Percentiles rank a stretch among this genome's conserved stretches.
These are phyloP conservation scores for Macrocybe gigantea DNA, from an alignment of 768 basidiomycete genomes.

Conservation along the genomic window DNA sequence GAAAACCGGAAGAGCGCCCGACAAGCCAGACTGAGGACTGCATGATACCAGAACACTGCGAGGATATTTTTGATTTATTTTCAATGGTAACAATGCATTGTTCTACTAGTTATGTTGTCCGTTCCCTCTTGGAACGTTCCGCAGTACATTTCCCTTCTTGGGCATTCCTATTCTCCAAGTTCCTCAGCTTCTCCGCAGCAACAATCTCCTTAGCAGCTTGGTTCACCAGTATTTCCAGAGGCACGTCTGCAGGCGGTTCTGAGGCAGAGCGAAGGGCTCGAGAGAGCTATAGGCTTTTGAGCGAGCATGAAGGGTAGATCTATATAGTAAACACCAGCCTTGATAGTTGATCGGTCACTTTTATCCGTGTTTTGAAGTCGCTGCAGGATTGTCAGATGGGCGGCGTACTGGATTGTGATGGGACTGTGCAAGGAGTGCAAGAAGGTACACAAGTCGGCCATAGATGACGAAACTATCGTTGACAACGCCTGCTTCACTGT, in stretches of 20 bases:
- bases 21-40: conserved; percentile 55
- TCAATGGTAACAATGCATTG: background rate
- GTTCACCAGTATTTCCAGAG: conserved; percentile 41
- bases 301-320: conserved; percentile 2
- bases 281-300: conserved; percentile 34
- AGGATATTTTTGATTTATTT: background rate
- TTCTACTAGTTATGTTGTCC: background rate
- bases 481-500: conserved; percentile 39
- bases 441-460: conserved; percentile 63
- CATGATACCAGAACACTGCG: conserved; percentile 27
- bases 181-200: conserved; percentile 65
- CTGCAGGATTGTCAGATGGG: conserved; percentile 43
- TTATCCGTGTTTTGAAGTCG: conserved; percentile 45
- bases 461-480: conserved; percentile 50
- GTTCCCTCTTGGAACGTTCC: conserved; percentile 4
- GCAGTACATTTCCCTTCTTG: conserved; percentile 17
- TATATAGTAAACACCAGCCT: conserved; percentile 30
- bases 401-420: conserved; percentile 47
- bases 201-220: conserved; percentile 59
- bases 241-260: conserved; percentile 43
- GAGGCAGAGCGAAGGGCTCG: conserved; percentile 47
- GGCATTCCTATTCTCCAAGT: conserved; percentile 33
- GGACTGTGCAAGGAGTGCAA: conserved; percentile 48
- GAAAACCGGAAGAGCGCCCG: conserved; percentile 67
- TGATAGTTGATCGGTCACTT: conserved; percentile 34